A percentile compares a stretch with the other conserved stretches of the same genome.
phyloP scores from a whole-genome alignment of 768 basidiomycete species.

The Dentipellis fragilis region DNA sequence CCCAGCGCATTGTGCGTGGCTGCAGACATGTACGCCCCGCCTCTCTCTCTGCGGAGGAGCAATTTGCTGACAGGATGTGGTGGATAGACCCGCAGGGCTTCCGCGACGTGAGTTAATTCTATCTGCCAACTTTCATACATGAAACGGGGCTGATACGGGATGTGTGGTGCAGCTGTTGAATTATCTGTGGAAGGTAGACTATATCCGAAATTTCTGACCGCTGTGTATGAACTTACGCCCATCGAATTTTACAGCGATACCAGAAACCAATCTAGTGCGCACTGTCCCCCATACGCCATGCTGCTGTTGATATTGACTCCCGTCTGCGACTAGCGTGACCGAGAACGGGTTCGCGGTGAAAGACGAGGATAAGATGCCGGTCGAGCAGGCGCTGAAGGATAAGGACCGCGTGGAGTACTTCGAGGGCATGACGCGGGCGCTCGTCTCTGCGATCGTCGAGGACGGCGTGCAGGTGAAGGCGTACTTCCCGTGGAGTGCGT shows the following conservation, averaged over 20 bases:
- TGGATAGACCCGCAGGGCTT: conserved; percentile 53
- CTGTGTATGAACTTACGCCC: neutral
- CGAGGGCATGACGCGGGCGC: conserved; percentile 41
- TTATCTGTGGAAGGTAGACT: conserved; percentile 54
- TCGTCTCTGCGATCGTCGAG: conserved; percentile 47
- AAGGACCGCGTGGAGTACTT: conserved; percentile 61
- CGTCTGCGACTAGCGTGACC: conserved; percentile 37
- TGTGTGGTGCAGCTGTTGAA: conserved; percentile 37
- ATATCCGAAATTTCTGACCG: too few relatives aligned
- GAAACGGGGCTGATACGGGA: neutral
- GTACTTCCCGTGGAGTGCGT: conserved; percentile 64
- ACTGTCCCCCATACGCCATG: neutral
- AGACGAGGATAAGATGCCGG: conserved; percentile 42
- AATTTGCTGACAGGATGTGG: neutral
- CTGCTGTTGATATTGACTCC: neutral
- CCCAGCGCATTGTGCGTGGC: conserved; percentile 52
- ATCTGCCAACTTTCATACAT: too few relatives aligned
- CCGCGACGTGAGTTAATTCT: conserved; percentile 34
- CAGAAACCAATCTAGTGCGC: conserved; percentile 45
- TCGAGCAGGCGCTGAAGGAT: conserved; percentile 46
- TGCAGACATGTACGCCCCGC: conserved; percentile 49
- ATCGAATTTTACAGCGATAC: conserved; percentile 26
- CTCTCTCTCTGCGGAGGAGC: neutral
- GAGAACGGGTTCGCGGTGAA: conserved; percentile 70
- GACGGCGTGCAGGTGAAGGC: conserved; percentile 53